Evolutionary conservation across 441 rosid genomes (phyloP), one percentile per base, ranked within the genome.

Genomic region (Biscutella laevigata): DNA sequence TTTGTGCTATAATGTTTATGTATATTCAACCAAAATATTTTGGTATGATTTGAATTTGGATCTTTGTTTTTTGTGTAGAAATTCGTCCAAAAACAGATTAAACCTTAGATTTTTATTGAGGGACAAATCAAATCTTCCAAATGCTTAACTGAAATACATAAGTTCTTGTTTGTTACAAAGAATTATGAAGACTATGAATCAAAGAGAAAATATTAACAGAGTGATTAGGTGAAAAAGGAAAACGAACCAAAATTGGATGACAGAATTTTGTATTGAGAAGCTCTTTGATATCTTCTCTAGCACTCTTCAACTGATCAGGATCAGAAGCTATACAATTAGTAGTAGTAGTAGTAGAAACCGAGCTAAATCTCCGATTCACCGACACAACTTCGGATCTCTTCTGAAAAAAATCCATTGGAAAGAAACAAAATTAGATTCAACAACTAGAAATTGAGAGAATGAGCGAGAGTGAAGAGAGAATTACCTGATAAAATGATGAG

Each of bases 211-310:
- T 17, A n/a, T 1, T 14, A 17, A 19, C 9, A 16, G n/a, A 30
- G 30, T 22, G 24, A 15, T 21, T 19, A 8, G 4, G 11, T n/a
- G 22, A 2, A 7, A 10, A 3, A 9, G 12, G 10, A 2, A 7
- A 38, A 24, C 51, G 39, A 7, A 86, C 97, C 83, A 86, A 58
- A 73, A 90, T 77, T 53, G 95, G 98, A 77, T 90, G 94, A 48
- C 95, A 82, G 44, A 72, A 84, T 42, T 68, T 84, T 55, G 83
- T 61, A 30, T 72, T 78, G 14, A 90, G 92, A 20, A 90, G 75
- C 77, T 86, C 70, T 74, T 72, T 81, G 69, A 90, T 84, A 41
- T 86, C 95, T 62, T 90, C 95, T 66, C 71, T 75, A n/a, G 98
- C 98, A 25, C 78, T 77, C 69, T 79, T 81, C 77, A 90, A 61